phyloP scores from a whole-genome alignment of 192 early-diverging fungal genomes.

The Umbelopsis sp. region DNA sequence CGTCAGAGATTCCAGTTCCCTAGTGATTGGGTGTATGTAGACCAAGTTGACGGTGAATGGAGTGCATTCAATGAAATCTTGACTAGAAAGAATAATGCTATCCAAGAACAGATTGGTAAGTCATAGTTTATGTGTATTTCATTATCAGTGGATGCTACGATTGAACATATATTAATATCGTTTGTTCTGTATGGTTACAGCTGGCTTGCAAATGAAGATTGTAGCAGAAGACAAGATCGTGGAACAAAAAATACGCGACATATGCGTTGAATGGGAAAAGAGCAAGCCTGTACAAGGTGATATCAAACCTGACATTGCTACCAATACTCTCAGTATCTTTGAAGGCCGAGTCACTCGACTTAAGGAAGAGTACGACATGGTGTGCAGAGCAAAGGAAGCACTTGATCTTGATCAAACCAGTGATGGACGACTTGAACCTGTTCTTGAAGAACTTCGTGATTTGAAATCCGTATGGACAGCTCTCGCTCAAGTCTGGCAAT shows the following conservation, averaged over 20 bases:
- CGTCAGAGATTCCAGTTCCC: slow-evolving; percentile 94
- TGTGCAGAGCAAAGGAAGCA: slow-evolving; percentile 91
- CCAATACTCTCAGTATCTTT: slow-evolving; percentile 79
- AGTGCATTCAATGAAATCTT: slow-evolving; percentile 95
- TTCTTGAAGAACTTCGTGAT: slow-evolving; percentile 90
- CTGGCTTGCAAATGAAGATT: slow-evolving; percentile 92
- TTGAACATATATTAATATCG: neutral
- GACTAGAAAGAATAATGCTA: slow-evolving; percentile 83
- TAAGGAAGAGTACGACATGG: slow-evolving; percentile 84
- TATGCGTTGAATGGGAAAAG: slow-evolving; percentile 91
- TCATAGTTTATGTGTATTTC: neutral
- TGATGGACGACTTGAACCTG: slow-evolving; percentile 75
- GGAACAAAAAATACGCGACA: slow-evolving; percentile 79
- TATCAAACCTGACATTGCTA: slow-evolving; percentile 84
- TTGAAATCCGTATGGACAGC: slow-evolving; percentile 92
- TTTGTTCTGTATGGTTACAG: slow-evolving; percentile 30
- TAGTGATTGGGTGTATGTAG: slow-evolving; percentile 92
- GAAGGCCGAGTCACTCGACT: slow-evolving; percentile 80
- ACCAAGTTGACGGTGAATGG: slow-evolving; percentile 98
- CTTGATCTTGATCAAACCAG: slow-evolving; percentile 78
- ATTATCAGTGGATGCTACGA: too few relatives aligned
- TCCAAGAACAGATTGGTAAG: slow-evolving; percentile 90
- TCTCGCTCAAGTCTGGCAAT: slow-evolving; percentile 80
- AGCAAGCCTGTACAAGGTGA: slow-evolving; percentile 94
- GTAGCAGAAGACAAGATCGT: slow-evolving; percentile 89